These are phyloP conservation scores for Hymenoscyphus scutula DNA, from an alignment of 2,329 filamentous ascomycete species.

Conservation along the genomic window DNA sequence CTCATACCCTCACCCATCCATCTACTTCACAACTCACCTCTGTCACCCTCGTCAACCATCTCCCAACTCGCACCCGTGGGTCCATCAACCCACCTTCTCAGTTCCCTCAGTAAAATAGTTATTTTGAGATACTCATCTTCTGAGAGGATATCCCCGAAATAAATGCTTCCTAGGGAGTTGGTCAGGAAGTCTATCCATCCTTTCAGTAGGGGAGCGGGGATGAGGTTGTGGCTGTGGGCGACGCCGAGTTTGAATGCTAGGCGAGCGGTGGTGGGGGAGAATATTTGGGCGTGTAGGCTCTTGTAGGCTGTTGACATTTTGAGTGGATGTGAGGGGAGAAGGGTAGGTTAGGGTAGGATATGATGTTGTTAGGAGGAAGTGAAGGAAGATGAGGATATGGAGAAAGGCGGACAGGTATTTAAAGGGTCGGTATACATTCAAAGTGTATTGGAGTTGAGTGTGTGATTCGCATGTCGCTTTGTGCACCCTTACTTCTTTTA, in stretches of 20 bases:
- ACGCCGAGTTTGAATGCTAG: slow-evolving; percentile 11
- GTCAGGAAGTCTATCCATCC: slow-evolving; percentile 1
- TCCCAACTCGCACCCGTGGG: slow-evolving; percentile 2
- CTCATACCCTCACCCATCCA: too few relatives aligned
- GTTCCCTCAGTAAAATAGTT: neutral
- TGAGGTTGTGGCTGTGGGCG: slow-evolving; percentile 4
- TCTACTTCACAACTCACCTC: neutral
- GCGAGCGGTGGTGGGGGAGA: neutral
- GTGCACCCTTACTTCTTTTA: neutral
- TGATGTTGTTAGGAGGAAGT: neutral
- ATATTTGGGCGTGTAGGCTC: neutral
- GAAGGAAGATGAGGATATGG: neutral
- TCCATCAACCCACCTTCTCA: slow-evolving; percentile 8
- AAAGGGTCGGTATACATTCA: neutral
- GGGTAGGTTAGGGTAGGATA: neutral
- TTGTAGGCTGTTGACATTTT: neutral
- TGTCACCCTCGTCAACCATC: slow-evolving; percentile 5
- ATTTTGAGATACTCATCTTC: neutral
- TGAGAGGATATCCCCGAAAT: neutral
- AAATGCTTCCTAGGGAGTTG: neutral
- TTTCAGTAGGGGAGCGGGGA: neutral
- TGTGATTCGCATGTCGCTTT: neutral
- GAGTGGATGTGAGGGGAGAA: neutral
- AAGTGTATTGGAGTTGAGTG: neutral
- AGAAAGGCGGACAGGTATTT: neutral